Percentiles rank a stretch among this genome's conserved stretches.
Evolutionary conservation across 2,329 filamentous ascomycete species (phyloP).

Genomic region (Penicillium crustosum): DNA sequence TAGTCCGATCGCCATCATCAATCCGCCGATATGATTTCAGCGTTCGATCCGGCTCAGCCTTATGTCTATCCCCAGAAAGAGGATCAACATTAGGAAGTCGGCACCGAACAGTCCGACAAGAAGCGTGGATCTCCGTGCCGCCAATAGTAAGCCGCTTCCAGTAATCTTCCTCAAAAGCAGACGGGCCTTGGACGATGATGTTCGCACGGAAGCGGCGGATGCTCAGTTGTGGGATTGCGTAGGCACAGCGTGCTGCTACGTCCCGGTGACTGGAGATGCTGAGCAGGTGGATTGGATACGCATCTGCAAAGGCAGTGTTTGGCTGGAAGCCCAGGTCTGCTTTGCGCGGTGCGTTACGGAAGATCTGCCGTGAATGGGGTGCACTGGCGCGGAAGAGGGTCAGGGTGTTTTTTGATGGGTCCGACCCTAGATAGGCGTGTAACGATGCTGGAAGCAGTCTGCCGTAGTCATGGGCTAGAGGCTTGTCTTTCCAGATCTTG

Average conservation of each 20-base stretch:
- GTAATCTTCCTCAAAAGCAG: conserved; percentile 56
- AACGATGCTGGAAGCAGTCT: conserved; percentile 50
- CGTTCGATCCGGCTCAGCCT: conserved; percentile 49
- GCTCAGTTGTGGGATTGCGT: conserved; percentile 45
- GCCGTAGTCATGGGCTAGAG: conserved; percentile 43
- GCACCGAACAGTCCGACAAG: conserved; percentile 59
- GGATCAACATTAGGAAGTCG: conserved; percentile 60
- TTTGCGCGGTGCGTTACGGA: conserved; percentile 54
- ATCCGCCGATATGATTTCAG: conserved; percentile 52
- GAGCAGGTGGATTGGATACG: conserved; percentile 59
- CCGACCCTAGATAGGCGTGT: conserved; percentile 45
- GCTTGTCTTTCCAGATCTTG: conserved; percentile 57
- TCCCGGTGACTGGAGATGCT: conserved; percentile 56
- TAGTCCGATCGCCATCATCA: conserved; percentile 50
- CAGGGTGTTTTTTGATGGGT: conserved; percentile 35
- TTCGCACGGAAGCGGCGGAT: conserved; percentile 60
- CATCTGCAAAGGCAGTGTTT: conserved; percentile 57
- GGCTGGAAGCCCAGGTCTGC: conserved; percentile 54
- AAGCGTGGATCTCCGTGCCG: conserved; percentile 44
- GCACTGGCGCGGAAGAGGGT: conserved; percentile 56
- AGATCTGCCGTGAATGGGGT: conserved; percentile 49
- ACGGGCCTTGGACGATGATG: conserved; percentile 55
- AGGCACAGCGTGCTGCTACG: conserved; percentile 45
- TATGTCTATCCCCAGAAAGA: conserved; percentile 52
- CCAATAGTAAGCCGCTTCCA: conserved; percentile 56